phyloP scores from a whole-genome alignment of 2,329 filamentous ascomycete genomes.

The Monilinia laxa region DNA sequence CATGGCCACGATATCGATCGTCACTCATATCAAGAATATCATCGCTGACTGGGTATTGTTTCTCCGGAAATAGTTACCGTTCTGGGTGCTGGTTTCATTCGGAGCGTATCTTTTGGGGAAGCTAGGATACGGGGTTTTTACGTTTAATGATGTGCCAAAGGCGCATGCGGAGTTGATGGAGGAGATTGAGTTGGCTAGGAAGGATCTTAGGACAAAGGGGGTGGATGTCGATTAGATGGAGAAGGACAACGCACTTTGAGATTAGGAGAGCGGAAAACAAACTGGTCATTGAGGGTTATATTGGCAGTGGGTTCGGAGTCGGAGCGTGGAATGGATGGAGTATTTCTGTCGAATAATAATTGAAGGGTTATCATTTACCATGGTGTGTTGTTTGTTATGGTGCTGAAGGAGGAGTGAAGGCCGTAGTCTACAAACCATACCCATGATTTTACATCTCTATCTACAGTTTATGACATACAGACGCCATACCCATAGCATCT shows the following conservation, averaged over 20 bases:
- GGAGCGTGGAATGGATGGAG: constrained; percentile 7
- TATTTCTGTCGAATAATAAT: constrained; percentile 20
- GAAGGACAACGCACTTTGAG: background rate
- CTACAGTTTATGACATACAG: background rate
- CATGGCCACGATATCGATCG: constrained; percentile 19
- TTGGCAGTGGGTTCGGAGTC: background rate
- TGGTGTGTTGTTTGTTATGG: background rate
- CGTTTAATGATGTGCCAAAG: constrained; percentile 92
- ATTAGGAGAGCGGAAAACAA: background rate
- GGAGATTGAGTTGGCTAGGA: constrained; percentile 76
- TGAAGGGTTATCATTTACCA: constrained; percentile 12
- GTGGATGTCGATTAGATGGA: constrained; percentile 53
- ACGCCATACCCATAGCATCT: background rate
- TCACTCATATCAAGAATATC: constrained; percentile 18
- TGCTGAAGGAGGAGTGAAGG: background rate
- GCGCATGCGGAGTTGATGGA: constrained; percentile 86
- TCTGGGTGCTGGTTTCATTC: constrained; percentile 89
- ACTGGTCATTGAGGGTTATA: constrained; percentile 2
- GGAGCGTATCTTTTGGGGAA: constrained; percentile 90
- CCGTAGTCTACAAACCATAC: background rate
- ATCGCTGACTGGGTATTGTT: constrained; percentile 20
- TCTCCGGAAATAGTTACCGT: constrained; percentile 65
- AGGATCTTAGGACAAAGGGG: constrained; percentile 69
- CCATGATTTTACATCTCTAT: constrained; percentile 4
- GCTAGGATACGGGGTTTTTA: constrained; percentile 88